Percentiles rank a stretch among this genome's conserved stretches.
Evolutionary conservation across 1,284 basidiomycete genomes (phyloP).

Genomic region (Cystobasidium slooffiae): DNA sequence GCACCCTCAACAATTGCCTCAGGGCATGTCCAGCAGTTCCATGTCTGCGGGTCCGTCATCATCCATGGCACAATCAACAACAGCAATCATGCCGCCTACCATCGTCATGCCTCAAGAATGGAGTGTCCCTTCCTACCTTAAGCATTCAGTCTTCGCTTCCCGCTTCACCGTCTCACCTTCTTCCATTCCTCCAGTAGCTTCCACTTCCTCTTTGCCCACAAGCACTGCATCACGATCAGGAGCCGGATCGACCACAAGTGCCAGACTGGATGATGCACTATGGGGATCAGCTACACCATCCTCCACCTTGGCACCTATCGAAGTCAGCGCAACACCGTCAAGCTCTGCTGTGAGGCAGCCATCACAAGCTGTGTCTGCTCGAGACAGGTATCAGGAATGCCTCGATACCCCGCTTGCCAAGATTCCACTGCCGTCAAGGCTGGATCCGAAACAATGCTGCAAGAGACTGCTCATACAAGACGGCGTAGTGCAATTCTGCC

Average conservation of each 20-base stretch:
- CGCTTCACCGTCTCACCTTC: conserved; percentile 61
- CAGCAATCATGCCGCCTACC: conserved; percentile 16
- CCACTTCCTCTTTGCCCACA: conserved; percentile 49
- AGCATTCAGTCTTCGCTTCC: conserved; percentile 71
- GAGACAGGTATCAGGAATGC: conserved; percentile 10
- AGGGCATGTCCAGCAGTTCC: not conserved
- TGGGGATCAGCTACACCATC: conserved; percentile 7
- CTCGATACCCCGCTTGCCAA: conserved; percentile 1
- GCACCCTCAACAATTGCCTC: not conserved
- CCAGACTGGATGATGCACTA: not conserved
- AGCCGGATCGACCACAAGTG: conserved; percentile 8
- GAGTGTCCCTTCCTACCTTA: conserved; percentile 67
- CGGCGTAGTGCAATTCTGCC: conserved; percentile 34
- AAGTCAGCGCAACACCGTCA: not conserved
- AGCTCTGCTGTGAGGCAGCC: not conserved
- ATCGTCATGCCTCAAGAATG: conserved; percentile 37
- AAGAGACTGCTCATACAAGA: conserved; percentile 34
- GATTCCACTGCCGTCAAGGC: conserved; percentile 32
- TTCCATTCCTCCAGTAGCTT: conserved; percentile 41
- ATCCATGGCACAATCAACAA: conserved; percentile 5
- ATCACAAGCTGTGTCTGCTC: conserved; percentile 18
- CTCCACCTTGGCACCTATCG: not conserved
- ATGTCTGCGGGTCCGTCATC: not conserved
- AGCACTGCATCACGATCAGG: not conserved
- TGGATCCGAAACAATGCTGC: conserved; percentile 42